phyloP scores from a whole-genome alignment of 805 yeast genomes.

The Teunomyces stri region DNA sequence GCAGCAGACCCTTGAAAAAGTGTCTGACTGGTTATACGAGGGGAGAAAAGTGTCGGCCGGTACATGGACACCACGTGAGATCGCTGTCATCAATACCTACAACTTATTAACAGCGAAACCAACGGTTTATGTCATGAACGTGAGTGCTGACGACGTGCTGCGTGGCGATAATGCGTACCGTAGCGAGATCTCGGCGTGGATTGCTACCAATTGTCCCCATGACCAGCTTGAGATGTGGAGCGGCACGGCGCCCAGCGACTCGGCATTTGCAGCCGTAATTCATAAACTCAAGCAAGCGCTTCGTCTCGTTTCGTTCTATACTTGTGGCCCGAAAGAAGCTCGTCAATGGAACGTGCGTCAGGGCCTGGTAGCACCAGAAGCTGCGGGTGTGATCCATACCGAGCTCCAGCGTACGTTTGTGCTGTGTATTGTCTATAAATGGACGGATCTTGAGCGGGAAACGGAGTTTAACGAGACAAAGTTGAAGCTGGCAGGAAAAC shows the following conservation, averaged over 20 bases:
- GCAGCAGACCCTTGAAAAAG: conserved; percentile 27
- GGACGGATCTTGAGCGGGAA: conserved; percentile 48
- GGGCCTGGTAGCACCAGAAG: conserved; percentile 79
- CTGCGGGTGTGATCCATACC: conserved; percentile 87
- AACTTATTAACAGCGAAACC: conserved; percentile 86
- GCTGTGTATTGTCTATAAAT: conserved; percentile 71
- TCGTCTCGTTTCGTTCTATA: conserved; percentile 76
- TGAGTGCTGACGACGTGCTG: conserved; percentile 66
- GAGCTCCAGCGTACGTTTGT: conserved; percentile 81
- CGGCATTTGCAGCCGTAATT: conserved; percentile 64
- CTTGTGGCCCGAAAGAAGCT: conserved; percentile 83
- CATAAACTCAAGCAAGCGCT: conserved; percentile 63
- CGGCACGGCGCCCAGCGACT: conserved; percentile 40
- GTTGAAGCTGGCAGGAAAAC: conserved; percentile 57
- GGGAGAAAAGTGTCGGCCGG: conserved; percentile 61
- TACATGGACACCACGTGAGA: conserved; percentile 61
- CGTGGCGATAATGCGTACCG: conserved; percentile 51
- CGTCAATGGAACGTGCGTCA: conserved; percentile 85
- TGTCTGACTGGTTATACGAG: conserved; percentile 35
- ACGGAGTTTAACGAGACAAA: conserved; percentile 51
- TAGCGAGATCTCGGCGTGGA: conserved; percentile 60
- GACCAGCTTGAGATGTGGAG: conserved; percentile 38
- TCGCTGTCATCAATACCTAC: conserved; percentile 64
- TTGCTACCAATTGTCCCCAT: conserved; percentile 61
- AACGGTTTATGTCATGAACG: conserved; percentile 72